Percentiles rank a stretch among this genome's conserved stretches.
These are phyloP conservation scores for Lepidium sativum DNA, from an alignment of 345 rosid species.

Conservation along the genomic window DNA sequence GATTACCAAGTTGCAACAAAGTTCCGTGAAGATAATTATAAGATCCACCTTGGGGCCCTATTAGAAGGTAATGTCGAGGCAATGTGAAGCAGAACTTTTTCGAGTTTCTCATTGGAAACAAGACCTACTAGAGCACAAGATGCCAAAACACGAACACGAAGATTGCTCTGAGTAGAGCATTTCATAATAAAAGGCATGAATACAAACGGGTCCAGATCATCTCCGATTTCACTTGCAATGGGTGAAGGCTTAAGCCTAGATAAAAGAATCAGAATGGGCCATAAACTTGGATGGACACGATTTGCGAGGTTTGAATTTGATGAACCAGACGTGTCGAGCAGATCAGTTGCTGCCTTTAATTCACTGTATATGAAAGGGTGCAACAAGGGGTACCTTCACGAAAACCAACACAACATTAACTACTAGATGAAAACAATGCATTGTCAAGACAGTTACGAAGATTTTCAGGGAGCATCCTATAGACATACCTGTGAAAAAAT, in stretches of 20 bases:
- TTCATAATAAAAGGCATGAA: conserved; percentile 88
- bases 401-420: conserved; percentile 17
- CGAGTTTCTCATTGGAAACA: conserved; percentile 87
- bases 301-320: conserved; percentile 55
- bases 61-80: conserved; percentile 59
- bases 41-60: conserved; percentile 29
- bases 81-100: conserved; percentile 43
- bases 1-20: conserved; percentile 70
- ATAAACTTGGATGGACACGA: conserved; percentile 88
- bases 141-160: conserved; percentile 83
- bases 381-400: conserved; percentile 71
- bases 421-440: conserved; percentile 1
- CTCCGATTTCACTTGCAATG: conserved; percentile 77
- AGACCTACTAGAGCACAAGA: conserved; percentile 85
- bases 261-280: conserved; percentile 85
- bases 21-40: conserved; percentile 77
- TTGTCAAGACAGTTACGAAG: background rate
- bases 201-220: conserved; percentile 81
- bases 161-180: conserved; percentile 85
- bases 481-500: conserved; percentile 84
- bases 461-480: background rate
- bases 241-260: conserved; percentile 96
- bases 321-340: conserved; percentile 42
- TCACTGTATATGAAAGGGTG: conserved; percentile 76
- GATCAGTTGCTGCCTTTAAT: conserved; percentile 67